These are phyloP conservation scores for Thielaviopsis musarum DNA, from an alignment of 2,329 filamentous ascomycete species.

Conservation along the genomic window DNA sequence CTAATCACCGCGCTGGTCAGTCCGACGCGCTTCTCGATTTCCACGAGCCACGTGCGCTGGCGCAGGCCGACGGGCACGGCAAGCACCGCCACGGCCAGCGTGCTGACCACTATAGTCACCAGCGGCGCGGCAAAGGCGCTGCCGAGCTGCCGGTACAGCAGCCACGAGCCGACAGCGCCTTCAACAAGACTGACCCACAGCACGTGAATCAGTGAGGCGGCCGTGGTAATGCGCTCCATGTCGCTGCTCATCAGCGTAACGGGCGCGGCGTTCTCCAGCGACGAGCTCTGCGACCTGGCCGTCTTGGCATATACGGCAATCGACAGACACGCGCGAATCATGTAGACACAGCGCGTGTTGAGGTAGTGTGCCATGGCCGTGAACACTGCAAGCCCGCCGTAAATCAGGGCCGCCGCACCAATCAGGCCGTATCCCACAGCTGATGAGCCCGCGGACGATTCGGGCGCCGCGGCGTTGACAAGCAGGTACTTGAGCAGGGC, in stretches of 20 bases:
- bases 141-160: slow-evolving; percentile 30
- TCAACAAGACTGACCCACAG: slow-evolving; percentile 26
- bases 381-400: slow-evolving; percentile 24
- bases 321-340: slow-evolving; percentile 20
- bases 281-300: slow-evolving; percentile 18
- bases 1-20: slow-evolving; percentile 19
- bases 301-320: slow-evolving; percentile 21
- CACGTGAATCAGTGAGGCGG: slow-evolving; percentile 22
- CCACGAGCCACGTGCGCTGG: slow-evolving; percentile 22
- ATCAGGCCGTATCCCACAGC: slow-evolving; percentile 25
- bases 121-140: slow-evolving; percentile 30
- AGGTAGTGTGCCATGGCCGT: slow-evolving; percentile 25
- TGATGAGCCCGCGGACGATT: neutral
- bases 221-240: slow-evolving; percentile 24
- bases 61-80: slow-evolving; percentile 11
- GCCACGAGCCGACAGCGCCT: slow-evolving; percentile 27
- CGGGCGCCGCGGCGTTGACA: slow-evolving; percentile 12
- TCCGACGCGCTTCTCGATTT: slow-evolving; percentile 21
- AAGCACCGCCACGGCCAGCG: slow-evolving; percentile 8
- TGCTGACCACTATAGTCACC: slow-evolving; percentile 22
- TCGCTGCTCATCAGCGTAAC: slow-evolving; percentile 33
- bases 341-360: slow-evolving; percentile 19
- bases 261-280: slow-evolving; percentile 23
- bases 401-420: slow-evolving; percentile 24
- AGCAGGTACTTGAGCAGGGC: slow-evolving; percentile 21